Evolutionary conservation across 2,329 filamentous ascomycete species (phyloP).

Genomic region (Alternaria tenuissima): DNA sequence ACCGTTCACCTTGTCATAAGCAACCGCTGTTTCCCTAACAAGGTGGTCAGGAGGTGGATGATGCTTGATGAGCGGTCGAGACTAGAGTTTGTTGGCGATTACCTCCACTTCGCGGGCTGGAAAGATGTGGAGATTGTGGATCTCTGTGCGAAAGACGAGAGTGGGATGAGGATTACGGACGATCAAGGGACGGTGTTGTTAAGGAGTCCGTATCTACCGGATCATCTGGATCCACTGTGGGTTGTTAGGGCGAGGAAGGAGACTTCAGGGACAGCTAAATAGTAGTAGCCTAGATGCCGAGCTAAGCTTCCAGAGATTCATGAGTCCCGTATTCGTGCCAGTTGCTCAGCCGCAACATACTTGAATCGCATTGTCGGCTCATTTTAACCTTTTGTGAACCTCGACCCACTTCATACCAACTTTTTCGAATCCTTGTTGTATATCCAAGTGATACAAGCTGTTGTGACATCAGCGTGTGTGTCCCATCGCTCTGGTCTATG

Average conservation of each 20-base stretch:
- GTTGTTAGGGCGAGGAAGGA: constrained; percentile 34
- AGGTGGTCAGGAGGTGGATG: constrained; percentile 61
- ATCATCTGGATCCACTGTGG: constrained; percentile 40
- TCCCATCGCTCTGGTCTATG: no score
- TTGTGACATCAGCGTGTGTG: no score
- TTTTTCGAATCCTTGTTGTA: no score
- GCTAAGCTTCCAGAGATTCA: no score
- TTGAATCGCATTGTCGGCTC: no score
- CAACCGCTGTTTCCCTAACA: constrained; percentile 63
- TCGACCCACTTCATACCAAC: no score
- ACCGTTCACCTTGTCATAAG: constrained; percentile 61
- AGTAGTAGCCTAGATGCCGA: no score
- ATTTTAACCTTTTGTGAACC: no score
- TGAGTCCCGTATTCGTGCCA: no score
- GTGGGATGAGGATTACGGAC: constrained; percentile 30
- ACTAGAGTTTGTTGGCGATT: constrained; percentile 60
- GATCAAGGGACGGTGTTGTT: constrained; percentile 29
- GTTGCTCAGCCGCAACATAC: no score
- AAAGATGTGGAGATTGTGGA: constrained; percentile 62
- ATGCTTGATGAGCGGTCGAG: constrained; percentile 55
- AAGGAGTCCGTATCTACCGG: constrained; percentile 19
- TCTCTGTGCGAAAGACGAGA: constrained; percentile 53
- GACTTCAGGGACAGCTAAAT: no score
- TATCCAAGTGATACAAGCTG: no score
- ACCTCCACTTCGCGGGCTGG: constrained; percentile 62